Evolutionary conservation across 1,284 basidiomycete genomes (phyloP).

Genomic region (Naganishia liquefaciens): DNA sequence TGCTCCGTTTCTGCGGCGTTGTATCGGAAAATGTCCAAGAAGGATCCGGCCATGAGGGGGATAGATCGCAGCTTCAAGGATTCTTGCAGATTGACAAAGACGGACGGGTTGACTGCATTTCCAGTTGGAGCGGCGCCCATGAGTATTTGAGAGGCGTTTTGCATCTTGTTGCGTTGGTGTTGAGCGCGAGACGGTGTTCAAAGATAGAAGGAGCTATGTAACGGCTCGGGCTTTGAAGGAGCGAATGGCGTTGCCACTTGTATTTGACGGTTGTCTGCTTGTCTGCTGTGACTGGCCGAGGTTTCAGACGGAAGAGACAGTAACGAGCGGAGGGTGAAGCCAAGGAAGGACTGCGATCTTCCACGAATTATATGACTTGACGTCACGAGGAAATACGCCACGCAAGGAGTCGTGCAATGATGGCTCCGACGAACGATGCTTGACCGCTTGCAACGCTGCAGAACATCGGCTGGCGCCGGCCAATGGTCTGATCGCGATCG

Average conservation of each 20-base stretch:
- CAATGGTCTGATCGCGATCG: conserved; percentile 14
- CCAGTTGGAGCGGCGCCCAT: conserved; percentile 13
- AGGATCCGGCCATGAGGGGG: conserved; percentile 1
- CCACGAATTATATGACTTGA: background rate
- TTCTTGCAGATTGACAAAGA: conserved; percentile 19
- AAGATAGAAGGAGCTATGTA: background rate
- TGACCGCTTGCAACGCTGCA: background rate
- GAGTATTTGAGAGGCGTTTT: conserved; percentile 24
- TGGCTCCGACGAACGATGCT: background rate
- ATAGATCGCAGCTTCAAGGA: conserved; percentile 6
- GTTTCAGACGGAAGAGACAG: conserved; percentile 25
- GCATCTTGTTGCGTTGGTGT: conserved; percentile 7
- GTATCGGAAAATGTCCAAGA: conserved; percentile 2
- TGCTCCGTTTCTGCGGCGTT: background rate
- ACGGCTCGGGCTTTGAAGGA: background rate
- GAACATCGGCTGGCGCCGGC: conserved; percentile 6
- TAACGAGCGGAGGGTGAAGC: conserved; percentile 11
- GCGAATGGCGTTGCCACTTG: background rate
- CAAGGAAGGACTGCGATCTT: background rate
- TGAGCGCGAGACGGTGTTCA: background rate
- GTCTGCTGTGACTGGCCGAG: conserved; percentile 8
- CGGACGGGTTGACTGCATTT: conserved; percentile 12
- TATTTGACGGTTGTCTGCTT: background rate
- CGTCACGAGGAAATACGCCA: background rate
- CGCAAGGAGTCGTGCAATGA: background rate